Conservation (phyloP, 2,329 filamentous ascomycete genomes). For the Phaeosphaeria sp. region DNA sequence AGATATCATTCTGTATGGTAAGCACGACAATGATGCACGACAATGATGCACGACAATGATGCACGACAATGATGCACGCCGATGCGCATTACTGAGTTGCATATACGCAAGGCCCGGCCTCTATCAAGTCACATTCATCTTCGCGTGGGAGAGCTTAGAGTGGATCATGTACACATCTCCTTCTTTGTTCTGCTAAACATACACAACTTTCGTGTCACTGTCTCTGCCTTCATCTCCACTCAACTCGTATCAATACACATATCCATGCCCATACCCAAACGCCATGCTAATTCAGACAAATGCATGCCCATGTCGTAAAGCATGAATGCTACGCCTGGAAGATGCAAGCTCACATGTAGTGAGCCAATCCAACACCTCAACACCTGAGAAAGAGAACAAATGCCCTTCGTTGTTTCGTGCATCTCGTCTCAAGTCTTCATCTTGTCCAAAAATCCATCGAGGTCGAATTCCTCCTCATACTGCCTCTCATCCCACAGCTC, state of each 20-base stretch:
- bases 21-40: no score
- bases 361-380: background rate
- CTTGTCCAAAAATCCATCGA: conserved; percentile 92
- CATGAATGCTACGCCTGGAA: background rate
- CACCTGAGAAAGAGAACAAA: background rate
- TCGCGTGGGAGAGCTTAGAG: no score
- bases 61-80: no score
- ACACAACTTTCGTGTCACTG: background rate
- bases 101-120: no score
- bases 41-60: no score
- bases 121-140: no score
- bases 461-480: conserved; percentile 97
- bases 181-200: background rate
- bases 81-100: no score
- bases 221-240: background rate
- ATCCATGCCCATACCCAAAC: background rate
- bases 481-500: conserved; percentile 97
- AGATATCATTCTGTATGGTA: no score
- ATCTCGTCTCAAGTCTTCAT: conserved; percentile 69
- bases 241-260: background rate
- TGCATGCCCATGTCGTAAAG: background rate
- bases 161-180: no score
- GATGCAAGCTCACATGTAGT: background rate
- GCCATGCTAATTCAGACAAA: background rate
- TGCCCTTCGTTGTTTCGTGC: background rate